Evolutionary conservation across 192 early-diverging fungal species (phyloP).

Genomic region (Mortierella alpina): DNA sequence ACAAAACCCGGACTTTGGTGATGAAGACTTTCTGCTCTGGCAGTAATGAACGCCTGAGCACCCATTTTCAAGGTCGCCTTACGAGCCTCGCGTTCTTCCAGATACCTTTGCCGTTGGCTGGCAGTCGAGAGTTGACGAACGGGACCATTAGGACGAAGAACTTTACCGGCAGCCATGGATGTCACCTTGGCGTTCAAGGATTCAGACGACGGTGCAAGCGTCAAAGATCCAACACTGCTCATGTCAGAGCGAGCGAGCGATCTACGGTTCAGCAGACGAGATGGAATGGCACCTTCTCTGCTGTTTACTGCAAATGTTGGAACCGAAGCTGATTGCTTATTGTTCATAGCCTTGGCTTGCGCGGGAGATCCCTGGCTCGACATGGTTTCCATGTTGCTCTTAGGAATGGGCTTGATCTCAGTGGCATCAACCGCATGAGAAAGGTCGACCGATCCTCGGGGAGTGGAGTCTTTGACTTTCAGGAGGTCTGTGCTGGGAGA

Average conservation of each 20-base stretch:
- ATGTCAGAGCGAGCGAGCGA: slow-evolving; percentile 10
- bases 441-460: too few species aligned
- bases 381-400: too few species aligned
- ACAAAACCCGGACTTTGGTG: slow-evolving; percentile 16
- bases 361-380: too few species aligned
- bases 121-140: neutral
- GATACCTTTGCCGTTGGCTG: slow-evolving; percentile 7
- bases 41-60: slow-evolving; percentile 20
- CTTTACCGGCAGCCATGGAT: neutral
- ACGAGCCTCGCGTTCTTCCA: slow-evolving; percentile 26
- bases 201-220: slow-evolving; percentile 20
- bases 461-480: too few species aligned
- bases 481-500: neutral
- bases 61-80: slow-evolving; percentile 26
- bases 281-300: neutral
- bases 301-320: too few species aligned
- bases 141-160: neutral
- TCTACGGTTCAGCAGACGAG: neutral
- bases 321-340: neutral
- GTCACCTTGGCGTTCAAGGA: slow-evolving; percentile 15
- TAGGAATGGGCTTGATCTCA: too few species aligned
- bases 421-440: too few species aligned
- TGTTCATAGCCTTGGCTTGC: too few species aligned
- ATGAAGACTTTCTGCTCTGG: slow-evolving; percentile 25
- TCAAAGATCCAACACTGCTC: slow-evolving; percentile 33